Percentiles rank a stretch among this genome's conserved stretches.
Evolutionary conservation across 495 filamentous ascomycete genomes (phyloP).

Genomic region (Chaetomium fimeti): DNA sequence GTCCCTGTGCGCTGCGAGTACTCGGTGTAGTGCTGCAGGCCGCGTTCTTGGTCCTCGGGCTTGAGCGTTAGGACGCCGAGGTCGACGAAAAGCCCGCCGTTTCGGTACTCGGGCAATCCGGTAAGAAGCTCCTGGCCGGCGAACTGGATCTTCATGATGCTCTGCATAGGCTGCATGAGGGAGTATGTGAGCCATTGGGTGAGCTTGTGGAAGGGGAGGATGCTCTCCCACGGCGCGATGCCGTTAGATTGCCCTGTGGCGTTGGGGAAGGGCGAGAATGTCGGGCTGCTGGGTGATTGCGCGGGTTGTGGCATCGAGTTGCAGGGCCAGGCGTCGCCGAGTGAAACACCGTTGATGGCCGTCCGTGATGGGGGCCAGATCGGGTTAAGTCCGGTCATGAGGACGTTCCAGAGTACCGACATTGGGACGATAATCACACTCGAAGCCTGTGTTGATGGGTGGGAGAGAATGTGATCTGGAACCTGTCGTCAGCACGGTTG

Average conservation of each 20-base stretch:
- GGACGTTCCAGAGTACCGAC: slow-evolving; percentile 85
- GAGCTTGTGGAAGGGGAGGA: slow-evolving; percentile 86
- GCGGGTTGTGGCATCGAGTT: slow-evolving; percentile 72
- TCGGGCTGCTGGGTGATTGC: slow-evolving; percentile 48
- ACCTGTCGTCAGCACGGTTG: slow-evolving; percentile 8
- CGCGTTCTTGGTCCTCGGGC: slow-evolving; percentile 58
- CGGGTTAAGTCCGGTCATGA: slow-evolving; percentile 81
- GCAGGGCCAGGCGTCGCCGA: slow-evolving; percentile 95
- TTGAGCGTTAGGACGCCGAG: slow-evolving; percentile 79
- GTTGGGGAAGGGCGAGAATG: slow-evolving; percentile 49
- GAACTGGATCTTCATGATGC: slow-evolving; percentile 72
- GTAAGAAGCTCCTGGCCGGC: slow-evolving; percentile 75
- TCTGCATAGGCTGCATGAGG: slow-evolving; percentile 82
- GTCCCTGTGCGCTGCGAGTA: slow-evolving; percentile 74
- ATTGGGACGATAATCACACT: slow-evolving; percentile 83
- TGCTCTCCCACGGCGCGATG: slow-evolving; percentile 81
- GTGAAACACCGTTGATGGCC: slow-evolving; percentile 79
- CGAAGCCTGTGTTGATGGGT: slow-evolving; percentile 81
- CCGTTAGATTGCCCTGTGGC: slow-evolving; percentile 35
- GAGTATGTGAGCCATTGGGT: slow-evolving; percentile 83
- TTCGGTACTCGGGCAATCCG: slow-evolving; percentile 83
- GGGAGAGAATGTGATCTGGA: slow-evolving; percentile 86
- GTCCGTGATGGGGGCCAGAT: slow-evolving; percentile 93
- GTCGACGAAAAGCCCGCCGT: slow-evolving; percentile 82
- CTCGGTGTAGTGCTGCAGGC: slow-evolving; percentile 67